A percentile compares a stretch with the other conserved stretches of the same genome.
These are phyloP conservation scores for Kwoniella sp. DNA, from an alignment of 768 basidiomycete species.

Conservation along the genomic window DNA sequence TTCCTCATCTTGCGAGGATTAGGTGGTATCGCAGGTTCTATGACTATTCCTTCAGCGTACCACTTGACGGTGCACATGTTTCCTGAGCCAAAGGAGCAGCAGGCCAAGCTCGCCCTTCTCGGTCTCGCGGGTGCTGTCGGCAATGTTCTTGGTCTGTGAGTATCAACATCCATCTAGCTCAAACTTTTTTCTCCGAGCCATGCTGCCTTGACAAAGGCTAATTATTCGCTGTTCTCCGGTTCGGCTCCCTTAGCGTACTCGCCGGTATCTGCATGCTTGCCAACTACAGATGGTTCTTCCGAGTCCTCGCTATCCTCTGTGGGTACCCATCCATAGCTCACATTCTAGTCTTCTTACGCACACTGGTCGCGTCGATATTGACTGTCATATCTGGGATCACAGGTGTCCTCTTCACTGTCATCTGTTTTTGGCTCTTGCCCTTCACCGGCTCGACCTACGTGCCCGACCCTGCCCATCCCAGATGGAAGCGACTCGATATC, in stretches of 20 bases:
- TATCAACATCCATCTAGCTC: too few relatives aligned
- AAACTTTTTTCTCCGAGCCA: too few relatives aligned
- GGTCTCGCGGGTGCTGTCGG: constrained; percentile 61
- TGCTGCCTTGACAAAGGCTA: too few relatives aligned
- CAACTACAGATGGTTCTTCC: constrained; percentile 62
- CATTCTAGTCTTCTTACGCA: too few relatives aligned
- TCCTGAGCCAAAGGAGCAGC: constrained; percentile 60
- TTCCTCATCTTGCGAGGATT: constrained; percentile 63
- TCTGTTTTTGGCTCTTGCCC: constrained; percentile 49
- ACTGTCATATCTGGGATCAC: not conserved
- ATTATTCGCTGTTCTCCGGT: too few relatives aligned
- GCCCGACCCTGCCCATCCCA: constrained; percentile 21
- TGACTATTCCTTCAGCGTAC: constrained; percentile 55
- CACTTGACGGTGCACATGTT: constrained; percentile 62
- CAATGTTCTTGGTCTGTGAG: constrained; percentile 57
- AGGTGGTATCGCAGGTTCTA: constrained; percentile 61
- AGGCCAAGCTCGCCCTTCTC: constrained; percentile 60
- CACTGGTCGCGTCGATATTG: too few relatives aligned
- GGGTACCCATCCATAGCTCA: too few relatives aligned
- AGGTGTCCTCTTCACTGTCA: constrained; percentile 56
- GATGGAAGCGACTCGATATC: constrained; percentile 52
- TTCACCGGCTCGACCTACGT: constrained; percentile 36
- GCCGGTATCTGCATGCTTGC: constrained; percentile 41
- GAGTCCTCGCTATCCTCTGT: constrained; percentile 59
- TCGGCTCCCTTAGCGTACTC: constrained; percentile 37